A percentile compares a stretch with the other conserved stretches of the same genome.
phyloP scores from a whole-genome alignment of 176 grass and related monocot species.

The Oryza australiensis region DNA sequence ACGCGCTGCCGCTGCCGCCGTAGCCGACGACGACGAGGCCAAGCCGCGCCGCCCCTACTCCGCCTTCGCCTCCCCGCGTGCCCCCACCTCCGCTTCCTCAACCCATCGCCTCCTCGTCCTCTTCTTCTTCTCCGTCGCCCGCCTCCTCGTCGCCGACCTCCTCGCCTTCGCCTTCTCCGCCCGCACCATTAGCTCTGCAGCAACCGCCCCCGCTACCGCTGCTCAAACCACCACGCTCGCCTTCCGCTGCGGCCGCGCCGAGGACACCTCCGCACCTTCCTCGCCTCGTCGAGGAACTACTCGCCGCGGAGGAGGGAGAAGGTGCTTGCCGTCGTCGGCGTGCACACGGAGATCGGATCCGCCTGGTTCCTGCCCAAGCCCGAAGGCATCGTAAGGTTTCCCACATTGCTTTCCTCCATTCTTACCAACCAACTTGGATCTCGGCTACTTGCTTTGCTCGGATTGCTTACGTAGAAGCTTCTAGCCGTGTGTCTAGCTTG shows the following conservation, averaged over 20 bases:
- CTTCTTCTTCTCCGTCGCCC: conserved; percentile 62
- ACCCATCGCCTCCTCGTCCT: conserved; percentile 46
- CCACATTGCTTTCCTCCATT: no score
- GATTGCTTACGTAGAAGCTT: no score
- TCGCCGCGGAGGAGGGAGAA: conserved; percentile 50
- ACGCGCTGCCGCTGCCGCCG: no score
- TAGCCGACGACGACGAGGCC: conserved; percentile 53
- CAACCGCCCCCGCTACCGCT: conserved; percentile 25
- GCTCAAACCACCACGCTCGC: conserved; percentile 31
- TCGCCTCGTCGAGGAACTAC: conserved; percentile 43
- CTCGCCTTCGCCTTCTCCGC: conserved; percentile 51
- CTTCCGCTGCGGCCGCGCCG: conserved; percentile 74
- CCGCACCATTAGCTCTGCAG: no score
- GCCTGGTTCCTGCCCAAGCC: conserved; percentile 87
- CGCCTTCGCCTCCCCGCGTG: conserved; percentile 6
- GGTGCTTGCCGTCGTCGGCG: conserved; percentile 79
- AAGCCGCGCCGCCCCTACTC: conserved; percentile 61
- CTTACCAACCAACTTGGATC: no score
- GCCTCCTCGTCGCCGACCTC: conserved; percentile 56
- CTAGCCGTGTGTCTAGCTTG: no score
- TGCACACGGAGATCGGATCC: conserved; percentile 70
- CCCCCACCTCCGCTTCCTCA: neutral
- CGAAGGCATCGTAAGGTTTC: conserved; percentile 77
- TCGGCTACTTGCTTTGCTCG: no score
- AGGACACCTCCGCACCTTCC: conserved; percentile 78